Evolutionary conservation across 1,284 basidiomycete species (phyloP).

Genomic region (Cystobasidiaceae sp.): DNA sequence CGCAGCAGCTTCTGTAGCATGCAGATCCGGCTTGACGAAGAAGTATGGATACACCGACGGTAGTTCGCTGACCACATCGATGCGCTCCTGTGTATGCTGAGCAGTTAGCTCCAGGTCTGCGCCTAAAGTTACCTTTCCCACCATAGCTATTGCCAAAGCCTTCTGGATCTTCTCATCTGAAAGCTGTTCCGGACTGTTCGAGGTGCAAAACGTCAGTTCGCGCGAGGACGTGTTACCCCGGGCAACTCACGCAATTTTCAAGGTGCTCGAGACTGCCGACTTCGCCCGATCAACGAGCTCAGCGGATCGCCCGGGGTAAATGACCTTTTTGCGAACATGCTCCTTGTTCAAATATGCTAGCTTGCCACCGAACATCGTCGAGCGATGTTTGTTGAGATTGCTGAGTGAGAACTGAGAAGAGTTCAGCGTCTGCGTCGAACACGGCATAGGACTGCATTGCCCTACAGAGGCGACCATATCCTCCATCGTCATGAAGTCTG

Average conservation of each 20-base stretch:
- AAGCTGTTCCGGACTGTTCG: not conserved
- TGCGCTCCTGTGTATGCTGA: conserved; percentile 56
- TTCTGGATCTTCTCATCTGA: not conserved
- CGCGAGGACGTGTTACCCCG: not conserved
- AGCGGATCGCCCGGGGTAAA: not conserved
- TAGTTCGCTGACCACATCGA: conserved; percentile 64
- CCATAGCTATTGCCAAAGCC: not conserved
- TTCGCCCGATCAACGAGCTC: conserved; percentile 32
- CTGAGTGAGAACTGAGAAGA: conserved; percentile 61
- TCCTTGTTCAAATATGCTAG: conserved; percentile 72
- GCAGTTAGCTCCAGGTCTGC: not conserved
- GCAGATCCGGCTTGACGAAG: conserved; percentile 63
- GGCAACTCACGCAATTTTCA: not conserved
- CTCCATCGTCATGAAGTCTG: conserved; percentile 57
- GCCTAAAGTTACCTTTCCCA: conserved; percentile 27
- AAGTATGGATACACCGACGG: conserved; percentile 65
- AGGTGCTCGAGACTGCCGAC: not conserved
- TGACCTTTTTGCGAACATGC: conserved; percentile 55
- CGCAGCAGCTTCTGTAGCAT: conserved; percentile 54
- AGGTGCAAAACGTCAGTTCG: not conserved
- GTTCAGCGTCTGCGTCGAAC: not conserved
- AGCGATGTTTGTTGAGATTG: conserved; percentile 66
- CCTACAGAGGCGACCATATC: conserved; percentile 61
- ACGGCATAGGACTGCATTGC: not conserved
- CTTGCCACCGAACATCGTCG: conserved; percentile 64